phyloP scores from a whole-genome alignment of 2,329 filamentous ascomycete species.

The Venturia pyrina region DNA sequence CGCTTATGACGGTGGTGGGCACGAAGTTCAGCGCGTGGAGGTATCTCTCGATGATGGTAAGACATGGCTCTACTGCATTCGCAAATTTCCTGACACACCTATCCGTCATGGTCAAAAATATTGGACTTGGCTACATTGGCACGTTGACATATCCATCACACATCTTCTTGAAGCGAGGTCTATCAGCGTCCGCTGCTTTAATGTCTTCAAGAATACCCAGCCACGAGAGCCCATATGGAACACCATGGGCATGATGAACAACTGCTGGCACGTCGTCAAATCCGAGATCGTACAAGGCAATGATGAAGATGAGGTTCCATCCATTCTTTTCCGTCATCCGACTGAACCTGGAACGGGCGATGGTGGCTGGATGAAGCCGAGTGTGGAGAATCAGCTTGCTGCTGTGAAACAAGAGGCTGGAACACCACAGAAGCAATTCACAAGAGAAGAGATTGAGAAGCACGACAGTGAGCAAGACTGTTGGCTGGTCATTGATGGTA shows the following conservation, averaged over 20 bases:
- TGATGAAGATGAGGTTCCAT: conserved; percentile 22
- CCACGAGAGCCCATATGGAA: conserved; percentile 39
- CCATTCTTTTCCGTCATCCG: conserved; percentile 38
- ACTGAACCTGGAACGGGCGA: conserved; percentile 33
- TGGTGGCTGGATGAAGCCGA: conserved; percentile 43
- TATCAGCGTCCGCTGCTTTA: conserved; percentile 38
- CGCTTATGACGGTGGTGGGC: conserved; percentile 41
- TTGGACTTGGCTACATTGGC: conserved; percentile 46
- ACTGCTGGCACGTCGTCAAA: conserved; percentile 39
- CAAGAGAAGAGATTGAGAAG: conserved; percentile 43
- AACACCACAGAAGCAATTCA: conserved; percentile 41
- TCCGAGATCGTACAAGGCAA: conserved; percentile 27
- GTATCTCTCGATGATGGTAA: conserved; percentile 37
- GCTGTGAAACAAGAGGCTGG: conserved; percentile 34
- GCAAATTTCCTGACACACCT: conserved; percentile 38
- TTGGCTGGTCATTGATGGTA: conserved; percentile 44
- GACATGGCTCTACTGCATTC: conserved; percentile 34
- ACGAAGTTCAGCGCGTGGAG: conserved; percentile 35
- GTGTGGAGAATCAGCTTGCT: conserved; percentile 35
- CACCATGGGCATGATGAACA: conserved; percentile 47
- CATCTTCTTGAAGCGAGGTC: conserved; percentile 34
- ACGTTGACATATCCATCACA: conserved; percentile 37
- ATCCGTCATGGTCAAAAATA: conserved; percentile 44
- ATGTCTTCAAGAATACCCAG: conserved; percentile 43
- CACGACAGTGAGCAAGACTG: conserved; percentile 39